Base-by-base conservation (phyloP, 306 rosid species). In the Cicer judaicum region DNA sequence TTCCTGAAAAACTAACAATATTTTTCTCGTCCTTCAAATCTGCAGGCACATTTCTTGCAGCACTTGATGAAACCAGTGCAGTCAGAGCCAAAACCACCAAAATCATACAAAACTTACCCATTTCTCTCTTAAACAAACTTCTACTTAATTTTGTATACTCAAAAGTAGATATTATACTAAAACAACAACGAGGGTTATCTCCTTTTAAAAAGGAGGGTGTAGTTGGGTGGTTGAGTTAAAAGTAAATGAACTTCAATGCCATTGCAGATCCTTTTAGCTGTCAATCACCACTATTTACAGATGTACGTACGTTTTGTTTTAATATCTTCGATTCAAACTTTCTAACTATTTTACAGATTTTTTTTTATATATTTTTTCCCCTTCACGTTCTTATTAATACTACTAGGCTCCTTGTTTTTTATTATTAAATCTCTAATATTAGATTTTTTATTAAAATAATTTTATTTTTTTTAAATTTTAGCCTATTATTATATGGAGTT, bases 1-100 rank as follows among this genome's bases (percentile, higher is more conserved):
- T 6, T 13, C 98, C 97, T 2, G 89, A 68, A 74, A 54, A 83
- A 7, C 90, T 94, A 7, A 87, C 97, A 11, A 78, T 1, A 81
- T 91, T 93, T 91, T 93, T 93, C 68, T 91, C 87, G 80, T 93
- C 97, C 47, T 75, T 72, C 56, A 89, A 24, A 19, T 86, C 89
- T 2, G 9, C 72, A 0, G 92, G 96, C 12, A 72, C 79, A n/a
- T 82, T 78, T 74, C 94, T 87, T 10, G 84, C 81, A 61, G 84
- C 81, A 61, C 39, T 71, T 10, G 85, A 65, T 13, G 85, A 53
- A 52, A 66, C 85, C 68, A 83, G 73, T 0, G 63, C 87, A 0
- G 34, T 29, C 0, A 93, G 84, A 75, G 89, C 82, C 48, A 80
- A 44, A 53, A 72, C 16, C 44, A 79, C 1, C 50, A 80, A 7